These are phyloP conservation scores for Falciphora oryzae DNA, from an alignment of 2,329 filamentous ascomycete genomes.

Conservation along the genomic window DNA sequence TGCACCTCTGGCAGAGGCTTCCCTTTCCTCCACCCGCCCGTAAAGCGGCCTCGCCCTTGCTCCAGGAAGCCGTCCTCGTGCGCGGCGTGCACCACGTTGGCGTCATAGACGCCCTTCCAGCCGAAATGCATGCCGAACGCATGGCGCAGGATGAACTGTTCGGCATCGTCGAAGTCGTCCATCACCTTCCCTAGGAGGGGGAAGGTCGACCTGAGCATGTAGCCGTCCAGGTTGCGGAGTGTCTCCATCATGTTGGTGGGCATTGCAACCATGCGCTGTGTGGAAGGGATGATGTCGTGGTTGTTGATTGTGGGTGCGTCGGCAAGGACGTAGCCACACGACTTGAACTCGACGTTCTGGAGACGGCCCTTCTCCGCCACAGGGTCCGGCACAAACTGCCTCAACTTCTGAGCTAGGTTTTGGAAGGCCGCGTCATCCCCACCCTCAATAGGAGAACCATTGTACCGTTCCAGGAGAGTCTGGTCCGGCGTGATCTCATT, in stretches of 20 bases:
- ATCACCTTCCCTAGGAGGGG: conserved; percentile 29
- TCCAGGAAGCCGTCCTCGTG: conserved; percentile 27
- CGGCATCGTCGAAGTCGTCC: conserved; percentile 23
- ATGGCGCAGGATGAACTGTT: conserved; percentile 23
- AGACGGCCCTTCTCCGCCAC: conserved; percentile 22
- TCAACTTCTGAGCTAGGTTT: neutral
- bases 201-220: conserved; percentile 32
- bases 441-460: neutral
- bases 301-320: conserved; percentile 30
- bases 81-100: conserved; percentile 26
- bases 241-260: conserved; percentile 12
- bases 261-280: conserved; percentile 15
- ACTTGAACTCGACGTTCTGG: conserved; percentile 45
- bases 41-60: conserved; percentile 35
- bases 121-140: conserved; percentile 31
- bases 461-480: conserved; percentile 17
- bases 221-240: conserved; percentile 13
- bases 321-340: conserved; percentile 55
- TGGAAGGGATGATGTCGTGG: conserved; percentile 24
- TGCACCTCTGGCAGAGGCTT: neutral
- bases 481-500: conserved; percentile 34
- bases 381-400: neutral
- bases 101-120: conserved; percentile 31
- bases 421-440: neutral
- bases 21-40: conserved; percentile 20